Conservation (phyloP, 1,139 yeast species). For the Scheffersomyces illinoinensis region DNA sequence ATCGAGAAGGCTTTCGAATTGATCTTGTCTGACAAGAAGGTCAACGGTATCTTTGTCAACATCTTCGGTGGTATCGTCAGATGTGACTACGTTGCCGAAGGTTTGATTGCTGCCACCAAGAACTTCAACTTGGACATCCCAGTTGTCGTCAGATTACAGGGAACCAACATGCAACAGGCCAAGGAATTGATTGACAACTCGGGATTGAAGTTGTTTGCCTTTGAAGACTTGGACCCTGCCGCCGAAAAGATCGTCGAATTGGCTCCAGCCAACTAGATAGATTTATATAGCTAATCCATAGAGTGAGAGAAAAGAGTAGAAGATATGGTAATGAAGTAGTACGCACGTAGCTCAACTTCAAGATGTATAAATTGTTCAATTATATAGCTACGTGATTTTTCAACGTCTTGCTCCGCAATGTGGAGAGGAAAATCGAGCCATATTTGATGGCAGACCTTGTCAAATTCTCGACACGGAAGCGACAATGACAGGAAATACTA, state of each 20-base stretch:
- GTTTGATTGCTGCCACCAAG: constrained; percentile 46
- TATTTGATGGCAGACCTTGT: background rate
- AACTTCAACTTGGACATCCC: constrained; percentile 70
- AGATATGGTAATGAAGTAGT: background rate
- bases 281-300: background rate
- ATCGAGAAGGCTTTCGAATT: constrained; percentile 96
- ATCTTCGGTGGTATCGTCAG: constrained; percentile 99
- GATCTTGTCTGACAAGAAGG: constrained; percentile 85
- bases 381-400: background rate
- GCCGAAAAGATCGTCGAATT: constrained; percentile 92
- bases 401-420: background rate
- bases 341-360: background rate
- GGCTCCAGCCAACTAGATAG: constrained; percentile 41
- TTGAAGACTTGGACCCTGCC: constrained; percentile 94
- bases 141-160: constrained; percentile 97
- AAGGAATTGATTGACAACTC: constrained; percentile 83
- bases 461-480: background rate
- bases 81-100: constrained; percentile 98
- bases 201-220: constrained; percentile 90
- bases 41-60: constrained; percentile 95
- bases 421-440: background rate
- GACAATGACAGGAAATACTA: background rate
- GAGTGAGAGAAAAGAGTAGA: background rate
- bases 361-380: background rate
- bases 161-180: constrained; percentile 92